Evolutionary conservation across 2,329 filamentous ascomycete genomes (phyloP), one percentile per base, ranked within the genome.

Genomic region (Fusarium sp.): DNA sequence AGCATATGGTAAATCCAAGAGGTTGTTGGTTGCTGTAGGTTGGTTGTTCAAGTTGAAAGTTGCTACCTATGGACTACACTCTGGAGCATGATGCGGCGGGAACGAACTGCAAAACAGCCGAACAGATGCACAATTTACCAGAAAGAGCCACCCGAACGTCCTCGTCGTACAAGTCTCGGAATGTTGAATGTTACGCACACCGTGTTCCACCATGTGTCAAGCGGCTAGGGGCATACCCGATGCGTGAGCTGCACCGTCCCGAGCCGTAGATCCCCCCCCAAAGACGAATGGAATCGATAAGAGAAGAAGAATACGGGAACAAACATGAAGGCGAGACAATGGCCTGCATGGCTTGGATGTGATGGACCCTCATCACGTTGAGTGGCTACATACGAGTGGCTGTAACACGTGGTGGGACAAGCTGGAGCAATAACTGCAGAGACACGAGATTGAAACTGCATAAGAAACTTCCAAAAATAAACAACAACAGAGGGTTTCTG

Each of bases 211-310:
- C 44, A 57, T 33, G 27, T 66, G 61, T 62, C 36, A 38, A 46
- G n/a, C 61, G 68, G 64, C 14, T 58, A 53, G 40, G 55, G 67
- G 53, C 64, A 69, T 74, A 57, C 24, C 71, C 55, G 64, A 61
- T 56, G 33, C 16, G 33, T 17, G 20, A 38, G 20, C 33, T 36
- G 57, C 40, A 35, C 57, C 42, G 24, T 60, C 51, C 53, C 42
- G 68, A 72, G 59, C 31, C 29, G 20, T 42, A 10, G 24, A 17
- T 20, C 29, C 31, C 31, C 16, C n/a, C 16, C n/a, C 27, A 31
- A n/a, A 6, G 17, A 51, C 17, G 27, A 29, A 51, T n/a, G 27
- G n/a, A 8, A 22, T 6, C 4, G 22, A 29, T 36, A 22, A 9
- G 11, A 22, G 10, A 59, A 5, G 22, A 46, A 16, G 12, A 46